Base-by-base conservation (phyloP, 768 basidiomycete genomes). In the Amanita pseudoporphyria region DNA sequence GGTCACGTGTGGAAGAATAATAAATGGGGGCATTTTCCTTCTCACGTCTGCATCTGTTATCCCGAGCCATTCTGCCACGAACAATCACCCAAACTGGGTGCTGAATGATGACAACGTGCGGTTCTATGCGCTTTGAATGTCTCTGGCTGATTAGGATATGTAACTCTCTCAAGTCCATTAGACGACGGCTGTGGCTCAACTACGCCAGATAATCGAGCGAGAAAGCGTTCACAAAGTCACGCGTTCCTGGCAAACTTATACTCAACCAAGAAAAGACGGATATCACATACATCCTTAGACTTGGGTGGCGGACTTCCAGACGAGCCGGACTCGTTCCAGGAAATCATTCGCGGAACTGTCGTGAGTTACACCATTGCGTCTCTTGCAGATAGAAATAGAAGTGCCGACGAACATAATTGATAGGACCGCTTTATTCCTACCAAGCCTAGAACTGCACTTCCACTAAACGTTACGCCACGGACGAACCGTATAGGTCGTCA, bases 401-500 rank as follows among this genome's bases (percentile, higher is more conserved):
- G n/a, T n/a, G n/a, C n/a, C 22, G 1, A 41, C 3, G 13, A 3
- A 26, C 26, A 14, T n/a, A 3, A 9, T 18, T 7, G n/a, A 28
- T 70, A 74, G 35, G 81, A 84, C 55, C 71, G 82, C 39, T 84
- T 84, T 58, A 71, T 84, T 32, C 65, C 82, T 1, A 64, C 67
- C 5, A 72, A 78, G 13, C 75, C 77, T 5, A 73, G 76, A 38
- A 62, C 62, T 6, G 61, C 70, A 9, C 57, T 81, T 6, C 81
- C 82, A 3, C 72, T 84, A 40, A 73, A 78, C 48, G 72, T 67
- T 31, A 84, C 81, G 1, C 82, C 82, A 10, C 77, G 82, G 14
- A 81, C 82, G n/a, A 76, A 73, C 47, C 75, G 82, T 18, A 80
- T 84, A 39, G 77, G 79, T 55, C 75, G 76, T 54, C 66, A 76